These are phyloP conservation scores for Ustilago xerochloae DNA, from an alignment of 1,284 basidiomycete species.

Conservation along the genomic window DNA sequence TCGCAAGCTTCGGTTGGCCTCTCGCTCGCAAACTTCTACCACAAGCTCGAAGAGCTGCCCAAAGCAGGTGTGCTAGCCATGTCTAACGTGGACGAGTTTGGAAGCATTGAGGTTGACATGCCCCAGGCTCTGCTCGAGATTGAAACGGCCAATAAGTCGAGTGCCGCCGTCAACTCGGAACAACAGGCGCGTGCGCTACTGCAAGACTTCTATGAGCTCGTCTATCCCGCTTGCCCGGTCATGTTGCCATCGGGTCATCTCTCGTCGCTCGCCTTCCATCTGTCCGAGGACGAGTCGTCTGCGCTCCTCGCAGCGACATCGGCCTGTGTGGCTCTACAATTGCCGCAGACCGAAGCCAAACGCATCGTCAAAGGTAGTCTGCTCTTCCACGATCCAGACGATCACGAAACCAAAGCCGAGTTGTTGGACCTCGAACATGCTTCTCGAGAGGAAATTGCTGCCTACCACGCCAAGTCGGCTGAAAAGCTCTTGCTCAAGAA, in stretches of 20 bases:
- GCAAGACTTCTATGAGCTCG: conserved; percentile 57
- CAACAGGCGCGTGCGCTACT: conserved; percentile 50
- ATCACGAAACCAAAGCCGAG: conserved; percentile 49
- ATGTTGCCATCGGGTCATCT: conserved; percentile 57
- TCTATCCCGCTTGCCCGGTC: conserved; percentile 58
- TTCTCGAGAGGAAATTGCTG: conserved; percentile 54
- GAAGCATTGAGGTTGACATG: conserved; percentile 40
- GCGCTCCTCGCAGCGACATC: conserved; percentile 57
- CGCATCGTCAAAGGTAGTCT: conserved; percentile 54
- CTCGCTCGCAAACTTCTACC: conserved; percentile 49
- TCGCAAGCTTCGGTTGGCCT: conserved; percentile 22
- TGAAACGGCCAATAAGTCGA: conserved; percentile 39
- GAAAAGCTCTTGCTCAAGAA: conserved; percentile 53
- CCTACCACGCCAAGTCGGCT: conserved; percentile 54
- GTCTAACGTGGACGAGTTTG: conserved; percentile 30
- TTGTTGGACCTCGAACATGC: conserved; percentile 39
- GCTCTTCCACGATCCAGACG: conserved; percentile 33
- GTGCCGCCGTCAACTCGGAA: conserved; percentile 50
- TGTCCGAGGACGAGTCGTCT: conserved; percentile 58
- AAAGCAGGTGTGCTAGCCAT: conserved; percentile 51
- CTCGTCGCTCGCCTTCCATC: conserved; percentile 58
- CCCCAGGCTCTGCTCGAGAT: conserved; percentile 35
- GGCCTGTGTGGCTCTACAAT: conserved; percentile 52
- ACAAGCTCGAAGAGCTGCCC: conserved; percentile 56
- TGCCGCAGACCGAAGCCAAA: conserved; percentile 48